A percentile compares a stretch with the other conserved stretches of the same genome.
phyloP scores from a whole-genome alignment of 345 rosid genomes.

The Murraya koenigii region DNA sequence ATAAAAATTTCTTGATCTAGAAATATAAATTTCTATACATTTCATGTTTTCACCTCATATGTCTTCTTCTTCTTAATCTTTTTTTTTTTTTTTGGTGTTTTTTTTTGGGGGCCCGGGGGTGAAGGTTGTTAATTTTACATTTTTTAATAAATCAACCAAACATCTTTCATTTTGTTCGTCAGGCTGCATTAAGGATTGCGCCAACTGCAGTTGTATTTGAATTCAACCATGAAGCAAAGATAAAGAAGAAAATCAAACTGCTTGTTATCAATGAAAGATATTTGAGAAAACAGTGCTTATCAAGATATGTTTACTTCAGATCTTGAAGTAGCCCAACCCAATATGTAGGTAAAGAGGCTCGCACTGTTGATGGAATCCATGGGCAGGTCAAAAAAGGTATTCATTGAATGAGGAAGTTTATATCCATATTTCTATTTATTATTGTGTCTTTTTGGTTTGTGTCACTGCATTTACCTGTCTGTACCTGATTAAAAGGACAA shows the following conservation, averaged over 20 bases:
- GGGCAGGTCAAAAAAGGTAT: conserved; percentile 94
- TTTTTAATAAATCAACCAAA: conserved; percentile 9
- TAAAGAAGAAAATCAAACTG: conserved; percentile 80
- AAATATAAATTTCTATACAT: conserved; percentile 9
- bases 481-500: background rate
- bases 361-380: conserved; percentile 90
- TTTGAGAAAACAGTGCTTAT: conserved; percentile 80
- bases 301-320: conserved; percentile 92
- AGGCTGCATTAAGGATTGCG: conserved; percentile 81
- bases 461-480: background rate
- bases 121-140: background rate
- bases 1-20: background rate
- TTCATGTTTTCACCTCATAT: background rate
- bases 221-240: conserved; percentile 73
- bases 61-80: no score
- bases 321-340: conserved; percentile 84
- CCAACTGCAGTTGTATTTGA: conserved; percentile 79
- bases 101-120: no score
- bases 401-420: background rate
- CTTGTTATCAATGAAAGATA: conserved; percentile 83
- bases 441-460: background rate
- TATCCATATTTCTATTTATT: background rate
- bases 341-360: conserved; percentile 75
- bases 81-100: no score
- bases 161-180: conserved; percentile 27